A percentile compares a stretch with the other conserved stretches of the same genome.
Evolutionary conservation across 371 early-diverging fungal species (phyloP).

Genomic region (Actinomortierella wolfii): DNA sequence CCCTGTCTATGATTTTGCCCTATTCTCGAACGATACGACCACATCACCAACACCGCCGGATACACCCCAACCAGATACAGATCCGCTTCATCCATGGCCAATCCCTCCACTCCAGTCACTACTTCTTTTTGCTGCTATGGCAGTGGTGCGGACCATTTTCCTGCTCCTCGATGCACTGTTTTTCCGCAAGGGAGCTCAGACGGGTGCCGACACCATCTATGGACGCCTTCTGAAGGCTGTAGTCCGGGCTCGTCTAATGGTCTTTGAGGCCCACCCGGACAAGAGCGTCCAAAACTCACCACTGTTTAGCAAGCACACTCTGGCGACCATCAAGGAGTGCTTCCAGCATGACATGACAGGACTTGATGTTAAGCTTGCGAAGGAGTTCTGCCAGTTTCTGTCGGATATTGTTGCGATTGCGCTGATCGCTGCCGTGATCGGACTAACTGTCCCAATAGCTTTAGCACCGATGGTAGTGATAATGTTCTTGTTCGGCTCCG

Average conservation of each 20-base stretch:
- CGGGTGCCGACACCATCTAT: conserved; percentile 32
- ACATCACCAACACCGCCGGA: too few species aligned
- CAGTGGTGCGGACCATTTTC: conserved; percentile 23
- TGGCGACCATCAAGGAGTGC: conserved; percentile 34
- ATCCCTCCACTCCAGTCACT: conserved; percentile 4
- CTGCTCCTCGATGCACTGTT: conserved; percentile 37
- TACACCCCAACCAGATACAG: not conserved
- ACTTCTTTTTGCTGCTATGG: conserved; percentile 23
- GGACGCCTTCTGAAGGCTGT: conserved; percentile 23
- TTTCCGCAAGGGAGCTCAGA: conserved; percentile 22
- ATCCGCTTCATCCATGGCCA: too few species aligned
- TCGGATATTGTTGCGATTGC: conserved; percentile 21
- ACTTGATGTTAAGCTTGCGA: conserved; percentile 41
- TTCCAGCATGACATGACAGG: conserved; percentile 38
- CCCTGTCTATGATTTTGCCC: conserved; percentile 3
- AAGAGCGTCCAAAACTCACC: conserved; percentile 5
- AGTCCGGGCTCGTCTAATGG: conserved; percentile 23
- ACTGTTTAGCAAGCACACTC: conserved; percentile 29
- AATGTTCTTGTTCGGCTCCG: conserved; percentile 21
- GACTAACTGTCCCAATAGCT: conserved; percentile 17
- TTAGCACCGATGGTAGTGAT: conserved; percentile 15
- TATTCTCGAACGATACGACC: too few species aligned
- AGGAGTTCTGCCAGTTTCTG: conserved; percentile 45
- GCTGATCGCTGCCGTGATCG: conserved; percentile 19
- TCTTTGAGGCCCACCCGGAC: conserved; percentile 25